phyloP scores from a whole-genome alignment of 2,329 filamentous ascomycete species.

The Clarireedia paspali region DNA sequence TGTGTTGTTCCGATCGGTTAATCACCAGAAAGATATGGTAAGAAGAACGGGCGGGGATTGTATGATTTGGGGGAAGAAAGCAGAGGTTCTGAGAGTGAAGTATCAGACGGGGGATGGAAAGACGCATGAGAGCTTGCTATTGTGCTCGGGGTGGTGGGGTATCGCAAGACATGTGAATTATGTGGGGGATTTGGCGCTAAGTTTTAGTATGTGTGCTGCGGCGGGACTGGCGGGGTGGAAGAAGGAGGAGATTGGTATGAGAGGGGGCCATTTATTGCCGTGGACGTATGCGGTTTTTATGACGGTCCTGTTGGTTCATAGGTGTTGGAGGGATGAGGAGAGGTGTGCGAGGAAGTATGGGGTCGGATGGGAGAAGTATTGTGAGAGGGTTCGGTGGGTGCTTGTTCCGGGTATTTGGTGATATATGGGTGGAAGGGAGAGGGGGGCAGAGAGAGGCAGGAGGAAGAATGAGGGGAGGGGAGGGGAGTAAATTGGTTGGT shows the following conservation, averaged over 20 bases:
- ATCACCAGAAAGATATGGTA: constrained; percentile 37
- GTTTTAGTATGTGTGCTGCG: constrained; percentile 36
- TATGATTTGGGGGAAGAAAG: constrained; percentile 36
- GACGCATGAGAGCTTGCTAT: constrained; percentile 32
- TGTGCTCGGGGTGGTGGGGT: constrained; percentile 37
- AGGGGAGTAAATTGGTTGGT: too few relatives aligned
- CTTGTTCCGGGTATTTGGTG: constrained; percentile 36
- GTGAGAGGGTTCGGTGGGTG: constrained; percentile 34
- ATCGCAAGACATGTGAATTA: constrained; percentile 36
- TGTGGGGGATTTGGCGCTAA: constrained; percentile 33
- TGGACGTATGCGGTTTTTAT: constrained; percentile 41
- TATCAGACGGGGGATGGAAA: constrained; percentile 37
- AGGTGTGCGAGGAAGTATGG: constrained; percentile 39
- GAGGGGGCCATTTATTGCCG: constrained; percentile 30
- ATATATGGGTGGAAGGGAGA: neutral
- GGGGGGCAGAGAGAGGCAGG: neutral
- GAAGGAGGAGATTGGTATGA: constrained; percentile 24
- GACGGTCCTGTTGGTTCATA: constrained; percentile 36
- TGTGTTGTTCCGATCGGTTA: constrained; percentile 37
- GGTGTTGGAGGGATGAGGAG: constrained; percentile 38
- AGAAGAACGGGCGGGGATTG: constrained; percentile 34
- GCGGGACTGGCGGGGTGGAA: too few relatives aligned
- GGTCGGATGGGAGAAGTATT: constrained; percentile 37
- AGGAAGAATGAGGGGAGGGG: too few relatives aligned
- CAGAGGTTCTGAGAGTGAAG: constrained; percentile 32